Percentiles rank a stretch among this genome's conserved stretches.
These are phyloP conservation scores for Eugenia klotzschiana DNA, from an alignment of 441 rosid genomes.

Conservation along the genomic window DNA sequence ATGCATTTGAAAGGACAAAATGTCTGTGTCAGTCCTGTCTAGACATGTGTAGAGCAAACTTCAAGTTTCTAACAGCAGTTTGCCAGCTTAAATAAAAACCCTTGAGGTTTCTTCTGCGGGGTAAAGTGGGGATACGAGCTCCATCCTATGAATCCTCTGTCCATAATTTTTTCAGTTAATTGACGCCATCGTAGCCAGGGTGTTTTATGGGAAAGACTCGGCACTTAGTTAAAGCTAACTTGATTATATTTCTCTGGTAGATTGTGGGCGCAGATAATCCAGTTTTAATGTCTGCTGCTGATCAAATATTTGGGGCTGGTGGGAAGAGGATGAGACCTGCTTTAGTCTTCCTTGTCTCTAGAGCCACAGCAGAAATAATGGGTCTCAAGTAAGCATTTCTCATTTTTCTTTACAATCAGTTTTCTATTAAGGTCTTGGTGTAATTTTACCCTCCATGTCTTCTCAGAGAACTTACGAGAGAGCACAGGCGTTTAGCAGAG, in stretches of 20 bases:
- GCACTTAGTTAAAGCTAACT: not conserved
- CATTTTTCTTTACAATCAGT: not conserved
- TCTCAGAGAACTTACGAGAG: slow-evolving; percentile 56
- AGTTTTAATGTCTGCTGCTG: slow-evolving; percentile 84
- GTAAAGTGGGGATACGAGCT: not conserved
- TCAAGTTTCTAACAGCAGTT: not conserved
- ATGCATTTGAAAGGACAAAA: not conserved
- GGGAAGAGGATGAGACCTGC: slow-evolving; percentile 97
- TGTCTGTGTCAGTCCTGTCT: not conserved
- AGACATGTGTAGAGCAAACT: not conserved
- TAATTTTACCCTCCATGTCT: not conserved
- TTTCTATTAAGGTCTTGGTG: not conserved
- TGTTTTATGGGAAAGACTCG: not conserved
- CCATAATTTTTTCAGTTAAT: not conserved
- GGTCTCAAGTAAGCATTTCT: slow-evolving; percentile 44
- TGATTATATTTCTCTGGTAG: slow-evolving; percentile 22
- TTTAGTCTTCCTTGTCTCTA: slow-evolving; percentile 77
- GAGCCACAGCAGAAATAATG: slow-evolving; percentile 72
- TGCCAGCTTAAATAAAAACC: not conserved
- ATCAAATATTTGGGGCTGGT: slow-evolving; percentile 92
- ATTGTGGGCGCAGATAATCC: slow-evolving; percentile 95
- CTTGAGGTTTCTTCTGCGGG: not conserved
- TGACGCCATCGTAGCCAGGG: not conserved
- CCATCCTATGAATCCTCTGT: not conserved
- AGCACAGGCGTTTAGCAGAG: slow-evolving; percentile 82